These are phyloP conservation scores for Aspergillus sp. DNA, from an alignment of 2,329 filamentous ascomycete genomes.

Conservation along the genomic window DNA sequence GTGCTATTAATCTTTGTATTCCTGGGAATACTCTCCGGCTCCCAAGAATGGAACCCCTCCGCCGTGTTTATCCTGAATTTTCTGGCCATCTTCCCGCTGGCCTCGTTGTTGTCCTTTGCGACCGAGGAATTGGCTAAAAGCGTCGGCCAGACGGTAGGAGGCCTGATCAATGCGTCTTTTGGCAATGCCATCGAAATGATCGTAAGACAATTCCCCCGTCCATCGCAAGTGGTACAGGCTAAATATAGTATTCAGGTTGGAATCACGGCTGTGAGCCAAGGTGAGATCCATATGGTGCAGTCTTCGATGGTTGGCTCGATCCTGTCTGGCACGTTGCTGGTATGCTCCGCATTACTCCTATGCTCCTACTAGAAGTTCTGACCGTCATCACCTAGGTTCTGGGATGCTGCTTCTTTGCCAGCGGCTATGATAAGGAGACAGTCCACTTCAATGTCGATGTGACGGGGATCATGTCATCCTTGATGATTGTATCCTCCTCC, in stretches of 20 bases:
- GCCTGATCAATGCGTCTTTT: slow-evolving; percentile 48
- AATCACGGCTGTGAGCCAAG: slow-evolving; percentile 71
- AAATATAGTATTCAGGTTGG: slow-evolving; percentile 14
- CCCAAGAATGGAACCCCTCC: slow-evolving; percentile 56
- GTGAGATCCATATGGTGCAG: slow-evolving; percentile 77
- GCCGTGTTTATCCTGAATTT: slow-evolving; percentile 81
- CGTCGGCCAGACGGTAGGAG: slow-evolving; percentile 9
- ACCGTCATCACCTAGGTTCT: slow-evolving; percentile 53
- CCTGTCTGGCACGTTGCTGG: slow-evolving; percentile 77
- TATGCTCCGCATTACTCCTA: neutral
- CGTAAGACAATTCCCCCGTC: neutral
- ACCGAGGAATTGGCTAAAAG: slow-evolving; percentile 10
- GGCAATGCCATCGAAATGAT: slow-evolving; percentile 63
- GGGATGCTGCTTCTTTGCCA: slow-evolving; percentile 83
- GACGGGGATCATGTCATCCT: slow-evolving; percentile 75
- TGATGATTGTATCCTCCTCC: slow-evolving; percentile 73
- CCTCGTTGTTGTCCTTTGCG: slow-evolving; percentile 8
- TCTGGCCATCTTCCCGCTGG: slow-evolving; percentile 44
- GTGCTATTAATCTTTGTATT: slow-evolving; percentile 72
- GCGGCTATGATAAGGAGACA: slow-evolving; percentile 69
- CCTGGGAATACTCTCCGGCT: slow-evolving; percentile 70
- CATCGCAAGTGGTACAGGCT: neutral
- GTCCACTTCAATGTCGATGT: slow-evolving; percentile 86
- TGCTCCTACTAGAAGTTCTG: neutral
- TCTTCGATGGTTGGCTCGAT: slow-evolving; percentile 85